Base-by-base conservation (phyloP, 177 flowering plant species). In the Vitis hybrid region DNA sequence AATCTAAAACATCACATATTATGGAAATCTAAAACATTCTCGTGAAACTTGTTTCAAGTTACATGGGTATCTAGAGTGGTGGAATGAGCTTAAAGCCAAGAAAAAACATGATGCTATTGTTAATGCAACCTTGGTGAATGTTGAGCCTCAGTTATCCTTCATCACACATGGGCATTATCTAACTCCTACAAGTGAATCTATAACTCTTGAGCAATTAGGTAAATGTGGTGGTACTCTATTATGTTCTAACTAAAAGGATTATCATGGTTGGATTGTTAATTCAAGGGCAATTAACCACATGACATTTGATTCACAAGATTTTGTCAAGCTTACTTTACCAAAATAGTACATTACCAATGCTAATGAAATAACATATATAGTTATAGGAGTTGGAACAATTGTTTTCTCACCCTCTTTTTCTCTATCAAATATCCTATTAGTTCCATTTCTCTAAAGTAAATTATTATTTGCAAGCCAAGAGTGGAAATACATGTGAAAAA, bases 361-460 rank as follows among this genome's bases (percentile, higher is more conserved):
- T 33, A 38, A 38, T 38, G 44, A 7, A 4, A 7, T 38, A 7
- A 38, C 6, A 38, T 38, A 38, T 38, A 5, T 71, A 0, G 64
- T 73, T 7, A 68, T 58, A 15, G 51, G 63, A 11, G 68, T 17
- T 13, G 67, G 68, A 10, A 61, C 56, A 58, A 60, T 73, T 55
- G 17, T 54, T 3, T 28, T 66, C 5, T 66, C 71, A 11, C 57
- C 76, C 18, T 61, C 61, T 66, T 61, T 66, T 17, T 28, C 61
- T 38, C 9, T 38, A 1, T 38, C 9, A 38, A 8, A 38, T 8
- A 38, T 1, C 47, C 47, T 38, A 38, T 38, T 56, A 44, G 67
- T 65, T 18, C 71, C 62, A 31, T 59, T 76, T 1, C 59, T 77
- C 0, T 77, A 64, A 2, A 60, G 69, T 65, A 69, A 77, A 14